These are phyloP conservation scores for Nannizzia gypsea DNA, from an alignment of 2,329 filamentous ascomycete genomes.

Conservation along the genomic window DNA sequence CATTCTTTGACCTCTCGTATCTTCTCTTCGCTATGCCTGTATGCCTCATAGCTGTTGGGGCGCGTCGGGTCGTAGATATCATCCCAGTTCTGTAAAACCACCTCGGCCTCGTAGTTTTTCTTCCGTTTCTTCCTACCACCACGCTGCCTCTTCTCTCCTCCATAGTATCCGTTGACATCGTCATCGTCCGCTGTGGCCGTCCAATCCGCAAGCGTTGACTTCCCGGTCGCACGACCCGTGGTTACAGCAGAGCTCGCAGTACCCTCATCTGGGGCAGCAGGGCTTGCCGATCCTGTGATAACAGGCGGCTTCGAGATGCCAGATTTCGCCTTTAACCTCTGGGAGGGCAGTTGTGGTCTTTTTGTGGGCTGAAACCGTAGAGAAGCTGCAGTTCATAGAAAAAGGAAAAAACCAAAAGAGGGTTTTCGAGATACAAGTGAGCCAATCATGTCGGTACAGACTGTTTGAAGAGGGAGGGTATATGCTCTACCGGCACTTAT, in stretches of 20 bases:
- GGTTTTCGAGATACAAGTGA: slow-evolving; percentile 34
- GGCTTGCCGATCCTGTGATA: background rate
- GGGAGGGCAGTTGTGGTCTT: slow-evolving; percentile 53
- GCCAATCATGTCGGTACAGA: slow-evolving; percentile 25
- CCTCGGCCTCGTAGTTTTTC: slow-evolving; percentile 51
- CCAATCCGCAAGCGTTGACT: slow-evolving; percentile 71
- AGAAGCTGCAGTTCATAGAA: slow-evolving; percentile 38
- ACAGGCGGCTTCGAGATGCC: slow-evolving; percentile 41
- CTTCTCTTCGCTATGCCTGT: slow-evolving; percentile 71
- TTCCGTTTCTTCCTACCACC: slow-evolving; percentile 69
- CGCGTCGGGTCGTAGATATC: slow-evolving; percentile 77
- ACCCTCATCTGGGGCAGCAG: slow-evolving; percentile 4
- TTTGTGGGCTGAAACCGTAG: slow-evolving; percentile 81
- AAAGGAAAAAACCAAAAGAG: slow-evolving; percentile 17
- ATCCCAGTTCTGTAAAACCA: slow-evolving; percentile 62
- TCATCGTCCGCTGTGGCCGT: slow-evolving; percentile 66
- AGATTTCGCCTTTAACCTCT: slow-evolving; percentile 53
- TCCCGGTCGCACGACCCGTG: slow-evolving; percentile 40
- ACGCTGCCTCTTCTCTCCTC: slow-evolving; percentile 55
- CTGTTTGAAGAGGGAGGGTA: slow-evolving; percentile 19
- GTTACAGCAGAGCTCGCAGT: slow-evolving; percentile 21
- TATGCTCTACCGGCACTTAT: slow-evolving; percentile 49
- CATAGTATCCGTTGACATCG: slow-evolving; percentile 56
- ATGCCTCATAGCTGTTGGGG: slow-evolving; percentile 76
- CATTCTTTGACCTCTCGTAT: slow-evolving; percentile 70